Evolutionary conservation across 164 flowering plant genomes (phyloP).

Genomic region (Sedum album): DNA sequence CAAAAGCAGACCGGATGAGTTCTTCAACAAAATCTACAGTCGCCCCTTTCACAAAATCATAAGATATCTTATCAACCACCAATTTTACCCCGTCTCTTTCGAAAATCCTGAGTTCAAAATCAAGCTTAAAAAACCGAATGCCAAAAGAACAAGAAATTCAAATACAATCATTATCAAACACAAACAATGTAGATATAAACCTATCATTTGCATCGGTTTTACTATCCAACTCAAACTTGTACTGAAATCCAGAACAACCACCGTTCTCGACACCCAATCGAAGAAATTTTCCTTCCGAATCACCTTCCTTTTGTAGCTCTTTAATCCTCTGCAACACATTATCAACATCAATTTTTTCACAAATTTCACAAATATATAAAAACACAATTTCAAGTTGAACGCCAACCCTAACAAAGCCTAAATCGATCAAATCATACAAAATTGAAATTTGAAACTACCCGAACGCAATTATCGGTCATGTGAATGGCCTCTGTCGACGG

Average conservation of each 20-base stretch:
- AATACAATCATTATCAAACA: not conserved
- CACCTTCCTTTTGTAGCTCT: conserved; percentile 63
- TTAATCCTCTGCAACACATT: conserved; percentile 65
- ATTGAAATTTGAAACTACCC: conserved; percentile 18
- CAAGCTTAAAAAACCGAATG: not conserved
- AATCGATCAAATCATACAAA: not conserved
- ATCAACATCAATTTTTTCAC: not conserved
- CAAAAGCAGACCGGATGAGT: conserved; percentile 56
- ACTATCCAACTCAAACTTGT: conserved; percentile 65
- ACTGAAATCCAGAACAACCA: conserved; percentile 98
- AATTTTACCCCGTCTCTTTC: no score
- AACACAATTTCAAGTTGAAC: not conserved
- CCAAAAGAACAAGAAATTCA: not conserved
- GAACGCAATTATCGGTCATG: conserved; percentile 44
- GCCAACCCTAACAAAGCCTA: not conserved
- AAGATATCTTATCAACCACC: conserved; percentile 43
- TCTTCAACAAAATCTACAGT: conserved; percentile 96
- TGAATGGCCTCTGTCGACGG: conserved; percentile 26
- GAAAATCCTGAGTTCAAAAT: conserved; percentile 22
- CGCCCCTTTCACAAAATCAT: conserved; percentile 90
- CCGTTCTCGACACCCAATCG: conserved; percentile 91
- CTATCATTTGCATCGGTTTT: conserved; percentile 66
- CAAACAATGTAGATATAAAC: not conserved
- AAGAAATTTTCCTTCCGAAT: conserved; percentile 41
- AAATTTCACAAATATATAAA: not conserved